Evolutionary conservation across 345 rosid species (phyloP).

Genomic region (Ailanthus altissimus): DNA sequence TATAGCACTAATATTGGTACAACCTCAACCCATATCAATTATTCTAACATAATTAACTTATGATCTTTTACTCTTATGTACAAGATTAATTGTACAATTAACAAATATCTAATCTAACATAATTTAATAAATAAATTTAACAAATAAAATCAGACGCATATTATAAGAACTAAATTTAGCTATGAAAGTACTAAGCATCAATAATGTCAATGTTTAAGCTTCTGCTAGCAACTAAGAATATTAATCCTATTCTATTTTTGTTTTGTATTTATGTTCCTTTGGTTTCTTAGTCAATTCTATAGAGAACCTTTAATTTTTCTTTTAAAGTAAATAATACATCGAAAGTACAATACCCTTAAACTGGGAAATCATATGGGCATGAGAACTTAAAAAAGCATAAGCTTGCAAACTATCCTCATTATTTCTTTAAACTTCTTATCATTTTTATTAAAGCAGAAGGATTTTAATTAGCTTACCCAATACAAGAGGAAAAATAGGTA

Average conservation of each 20-base stretch:
- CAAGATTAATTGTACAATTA: no score
- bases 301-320: neutral
- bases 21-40: no score
- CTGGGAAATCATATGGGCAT: neutral
- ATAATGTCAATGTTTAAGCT: neutral
- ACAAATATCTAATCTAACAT: no score
- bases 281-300: neutral
- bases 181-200: neutral
- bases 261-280: neutral
- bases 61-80: no score
- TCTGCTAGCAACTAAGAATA: neutral
- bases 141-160: neutral
- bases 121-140: no score
- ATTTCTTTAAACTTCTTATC: neutral
- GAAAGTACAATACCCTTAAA: neutral
- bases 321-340: neutral
- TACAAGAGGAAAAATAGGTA: slow-evolving; percentile 70
- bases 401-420: neutral
- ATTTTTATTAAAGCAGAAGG: neutral
- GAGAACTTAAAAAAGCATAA: neutral
- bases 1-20: no score
- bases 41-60: no score
- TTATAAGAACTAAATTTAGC: neutral
- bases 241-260: neutral
- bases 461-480: slow-evolving; percentile 42